Evolutionary conservation across 2,329 filamentous ascomycete genomes (phyloP).

Genomic region (Karstenula rhodostoma): DNA sequence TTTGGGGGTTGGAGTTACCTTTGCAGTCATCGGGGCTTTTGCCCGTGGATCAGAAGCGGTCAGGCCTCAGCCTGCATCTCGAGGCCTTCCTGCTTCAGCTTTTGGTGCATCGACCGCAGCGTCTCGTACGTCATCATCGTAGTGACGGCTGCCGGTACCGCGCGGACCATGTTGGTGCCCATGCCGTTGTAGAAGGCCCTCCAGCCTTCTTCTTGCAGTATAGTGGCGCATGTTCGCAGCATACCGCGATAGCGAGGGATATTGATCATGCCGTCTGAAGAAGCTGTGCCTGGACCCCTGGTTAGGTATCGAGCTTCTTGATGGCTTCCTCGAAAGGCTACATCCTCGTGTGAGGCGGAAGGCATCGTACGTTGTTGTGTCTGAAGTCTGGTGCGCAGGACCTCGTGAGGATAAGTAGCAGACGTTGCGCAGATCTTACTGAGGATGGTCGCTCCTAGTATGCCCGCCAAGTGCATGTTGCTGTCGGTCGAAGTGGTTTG

Average conservation of each 20-base stretch:
- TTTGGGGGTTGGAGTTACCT: neutral
- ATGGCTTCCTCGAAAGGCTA: conserved; percentile 55
- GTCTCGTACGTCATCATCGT: conserved; percentile 98
- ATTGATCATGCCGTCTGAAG: conserved; percentile 66
- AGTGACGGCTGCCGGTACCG: conserved; percentile 92
- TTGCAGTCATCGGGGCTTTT: neutral
- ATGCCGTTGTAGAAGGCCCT: conserved; percentile 96
- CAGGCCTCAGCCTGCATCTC: conserved; percentile 30
- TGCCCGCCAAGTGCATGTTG: conserved; percentile 79
- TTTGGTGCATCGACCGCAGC: conserved; percentile 61
- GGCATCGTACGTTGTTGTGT: conserved; percentile 81
- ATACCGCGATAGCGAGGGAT: conserved; percentile 75
- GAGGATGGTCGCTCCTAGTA: conserved; percentile 86
- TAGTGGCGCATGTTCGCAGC: conserved; percentile 81
- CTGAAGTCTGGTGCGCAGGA: conserved; percentile 90
- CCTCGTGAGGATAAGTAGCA: conserved; percentile 96
- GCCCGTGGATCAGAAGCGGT: conserved; percentile 9
- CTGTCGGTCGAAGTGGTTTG: conserved; percentile 65
- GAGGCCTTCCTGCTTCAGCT: conserved; percentile 62
- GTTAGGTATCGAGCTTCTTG: conserved; percentile 51
- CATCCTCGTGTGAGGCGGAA: conserved; percentile 56
- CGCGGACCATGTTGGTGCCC: conserved; percentile 96
- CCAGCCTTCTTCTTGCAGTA: conserved; percentile 92
- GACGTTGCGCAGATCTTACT: conserved; percentile 95
- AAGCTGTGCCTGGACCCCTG: conserved; percentile 55